Evolutionary conservation across 23 red algal species (phyloP).

Genomic region (Gracilaria gracilis): DNA sequence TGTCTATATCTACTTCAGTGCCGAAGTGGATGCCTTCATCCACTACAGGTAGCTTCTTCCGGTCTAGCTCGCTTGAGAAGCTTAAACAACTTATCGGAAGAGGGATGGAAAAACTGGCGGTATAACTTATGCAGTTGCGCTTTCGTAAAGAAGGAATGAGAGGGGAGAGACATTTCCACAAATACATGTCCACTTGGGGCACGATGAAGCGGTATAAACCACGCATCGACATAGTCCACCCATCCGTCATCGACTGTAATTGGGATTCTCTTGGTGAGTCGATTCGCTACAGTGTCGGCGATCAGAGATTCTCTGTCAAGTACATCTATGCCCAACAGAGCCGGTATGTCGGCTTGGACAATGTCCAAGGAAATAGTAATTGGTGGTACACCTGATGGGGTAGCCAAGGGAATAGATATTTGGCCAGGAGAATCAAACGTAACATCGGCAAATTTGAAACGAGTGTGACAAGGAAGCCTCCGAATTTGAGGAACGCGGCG

Average conservation of each 20-base stretch:
- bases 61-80: slow-evolving; percentile 30
- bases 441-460: slow-evolving; percentile 31
- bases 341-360: slow-evolving; percentile 19
- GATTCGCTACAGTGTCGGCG: slow-evolving; percentile 55
- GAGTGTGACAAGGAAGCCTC: background rate
- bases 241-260: background rate
- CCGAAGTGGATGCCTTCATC: too few relatives aligned
- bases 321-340: slow-evolving; percentile 55
- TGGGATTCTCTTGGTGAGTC: background rate
- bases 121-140: slow-evolving; percentile 35
- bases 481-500: background rate
- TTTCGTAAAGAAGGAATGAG: background rate
- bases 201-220: background rate
- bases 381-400: background rate
- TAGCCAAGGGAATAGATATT: slow-evolving; percentile 3
- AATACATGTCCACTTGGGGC: slow-evolving; percentile 46
- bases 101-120: slow-evolving; percentile 10
- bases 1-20: too few relatives aligned
- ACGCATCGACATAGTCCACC: slow-evolving; percentile 7
- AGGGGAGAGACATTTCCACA: background rate
- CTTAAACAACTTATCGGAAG: slow-evolving; percentile 23
- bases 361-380: slow-evolving; percentile 26
- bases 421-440: slow-evolving; percentile 26
- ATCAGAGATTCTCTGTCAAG: slow-evolving; percentile 34
- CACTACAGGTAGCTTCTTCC: too few relatives aligned